Conservation (phyloP, 1,139 yeast species). For the Candida labiduridarum region DNA sequence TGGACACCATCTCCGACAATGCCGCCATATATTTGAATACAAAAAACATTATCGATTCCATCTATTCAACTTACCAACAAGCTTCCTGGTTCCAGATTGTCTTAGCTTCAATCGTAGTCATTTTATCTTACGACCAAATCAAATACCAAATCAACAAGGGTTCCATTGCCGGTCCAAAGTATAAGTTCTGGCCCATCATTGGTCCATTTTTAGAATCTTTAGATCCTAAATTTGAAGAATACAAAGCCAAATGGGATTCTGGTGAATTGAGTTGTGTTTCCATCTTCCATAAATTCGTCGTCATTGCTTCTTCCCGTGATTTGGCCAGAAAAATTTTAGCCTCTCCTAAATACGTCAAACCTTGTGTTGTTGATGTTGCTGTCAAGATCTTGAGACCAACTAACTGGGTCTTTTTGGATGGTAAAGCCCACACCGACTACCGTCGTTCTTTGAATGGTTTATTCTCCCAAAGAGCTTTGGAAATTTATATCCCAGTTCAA, state of each 20-base stretch:
- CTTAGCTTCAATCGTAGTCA: slow-evolving; percentile 50
- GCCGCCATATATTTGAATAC: slow-evolving; percentile 10
- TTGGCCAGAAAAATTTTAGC: slow-evolving; percentile 85
- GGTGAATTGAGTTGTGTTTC: slow-evolving; percentile 96
- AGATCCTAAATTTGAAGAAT: slow-evolving; percentile 95
- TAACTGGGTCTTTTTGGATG: slow-evolving; percentile 97
- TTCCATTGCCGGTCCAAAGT: slow-evolving; percentile 82
- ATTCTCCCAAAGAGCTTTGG: slow-evolving; percentile 82
- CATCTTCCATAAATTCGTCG: slow-evolving; percentile 96
- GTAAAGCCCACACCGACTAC: slow-evolving; percentile 92
- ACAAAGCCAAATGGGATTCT: slow-evolving; percentile 88
- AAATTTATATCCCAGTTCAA: slow-evolving; percentile 79
- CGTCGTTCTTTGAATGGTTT: slow-evolving; percentile 88
- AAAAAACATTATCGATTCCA: slow-evolving; percentile 3
- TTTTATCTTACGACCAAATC: slow-evolving; percentile 77
- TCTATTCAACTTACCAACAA: slow-evolving; percentile 9
- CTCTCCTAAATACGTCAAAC: slow-evolving; percentile 87
- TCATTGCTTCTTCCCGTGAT: slow-evolving; percentile 89
- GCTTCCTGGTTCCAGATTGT: slow-evolving; percentile 47
- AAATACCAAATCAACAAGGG: slow-evolving; percentile 81
- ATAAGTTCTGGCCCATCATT: slow-evolving; percentile 89
- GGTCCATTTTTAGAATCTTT: slow-evolving; percentile 96
- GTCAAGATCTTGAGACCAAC: slow-evolving; percentile 88
- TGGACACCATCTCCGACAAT: slow-evolving; percentile 10
- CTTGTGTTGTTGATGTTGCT: slow-evolving; percentile 98